Evolutionary conservation across 2,329 filamentous ascomycete species (phyloP).

Genomic region (Sclerotinia nivalis): DNA sequence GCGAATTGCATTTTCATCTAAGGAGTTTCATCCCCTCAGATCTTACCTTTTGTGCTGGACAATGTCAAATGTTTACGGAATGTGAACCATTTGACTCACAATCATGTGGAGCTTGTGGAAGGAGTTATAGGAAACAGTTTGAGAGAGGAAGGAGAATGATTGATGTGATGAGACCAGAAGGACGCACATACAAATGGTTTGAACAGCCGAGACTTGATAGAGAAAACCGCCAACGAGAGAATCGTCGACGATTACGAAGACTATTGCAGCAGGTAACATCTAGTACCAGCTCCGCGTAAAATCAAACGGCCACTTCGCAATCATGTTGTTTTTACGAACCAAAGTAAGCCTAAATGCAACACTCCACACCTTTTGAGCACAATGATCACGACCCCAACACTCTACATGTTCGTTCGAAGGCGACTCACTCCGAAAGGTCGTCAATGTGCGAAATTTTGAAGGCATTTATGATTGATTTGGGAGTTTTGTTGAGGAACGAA

Average conservation of each 20-base stretch:
- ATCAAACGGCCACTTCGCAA: background rate
- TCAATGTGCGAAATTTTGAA: background rate
- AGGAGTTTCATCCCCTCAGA: conserved; percentile 28
- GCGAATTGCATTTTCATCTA: conserved; percentile 37
- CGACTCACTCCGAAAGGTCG: background rate
- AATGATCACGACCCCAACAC: background rate
- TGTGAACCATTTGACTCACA: conserved; percentile 8
- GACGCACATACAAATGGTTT: background rate
- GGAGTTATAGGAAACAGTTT: conserved; percentile 30
- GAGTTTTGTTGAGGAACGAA: background rate
- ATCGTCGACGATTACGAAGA: background rate
- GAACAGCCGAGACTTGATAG: conserved; percentile 10
- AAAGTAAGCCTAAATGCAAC: too few relatives aligned
- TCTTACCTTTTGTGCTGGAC: conserved; percentile 29
- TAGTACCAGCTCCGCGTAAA: background rate
- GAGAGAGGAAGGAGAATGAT: conserved; percentile 31
- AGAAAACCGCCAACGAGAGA: background rate
- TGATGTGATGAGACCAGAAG: conserved; percentile 17
- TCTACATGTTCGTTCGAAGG: too few relatives aligned
- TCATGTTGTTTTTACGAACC: too few relatives aligned
- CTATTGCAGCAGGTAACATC: background rate
- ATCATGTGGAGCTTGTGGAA: conserved; percentile 28
- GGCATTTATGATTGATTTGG: background rate
- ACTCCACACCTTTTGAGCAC: background rate
- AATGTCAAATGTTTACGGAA: conserved; percentile 30